phyloP scores from a whole-genome alignment of 2,329 filamentous ascomycete species.

The Fusarium floridanum region DNA sequence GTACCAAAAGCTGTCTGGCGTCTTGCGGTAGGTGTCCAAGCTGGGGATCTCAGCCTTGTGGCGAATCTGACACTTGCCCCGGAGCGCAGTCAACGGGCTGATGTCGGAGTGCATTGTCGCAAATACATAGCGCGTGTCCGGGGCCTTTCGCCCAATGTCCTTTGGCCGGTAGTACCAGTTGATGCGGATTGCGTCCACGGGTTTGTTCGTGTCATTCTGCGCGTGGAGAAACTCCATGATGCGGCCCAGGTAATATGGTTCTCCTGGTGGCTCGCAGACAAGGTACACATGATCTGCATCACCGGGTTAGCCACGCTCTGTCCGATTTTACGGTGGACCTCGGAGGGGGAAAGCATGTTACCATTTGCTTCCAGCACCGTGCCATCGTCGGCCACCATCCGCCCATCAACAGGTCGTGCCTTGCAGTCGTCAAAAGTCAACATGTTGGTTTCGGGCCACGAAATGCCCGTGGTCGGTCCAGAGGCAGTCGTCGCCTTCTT shows the following conservation, averaged over 20 bases:
- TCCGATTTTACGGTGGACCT: conserved; percentile 39
- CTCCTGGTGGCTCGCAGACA: conserved; percentile 95
- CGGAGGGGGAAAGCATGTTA: conserved; percentile 68
- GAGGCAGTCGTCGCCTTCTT: conserved; percentile 43
- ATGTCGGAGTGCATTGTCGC: conserved; percentile 99
- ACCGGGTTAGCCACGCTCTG: conserved; percentile 50
- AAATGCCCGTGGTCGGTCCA: conserved; percentile 56
- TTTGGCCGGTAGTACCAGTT: conserved; percentile 99
- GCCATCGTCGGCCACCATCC: conserved; percentile 90
- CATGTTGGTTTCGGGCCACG: conserved; percentile 81
- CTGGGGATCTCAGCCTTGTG: conserved; percentile 89
- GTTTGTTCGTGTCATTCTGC: conserved; percentile 78
- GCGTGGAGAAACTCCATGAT: conserved; percentile 98
- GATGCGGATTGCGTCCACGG: conserved; percentile 88
- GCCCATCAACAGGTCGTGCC: conserved; percentile 78
- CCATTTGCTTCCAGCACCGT: conserved; percentile 87
- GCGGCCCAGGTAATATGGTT: conserved; percentile 96
- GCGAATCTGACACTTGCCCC: conserved; percentile 91
- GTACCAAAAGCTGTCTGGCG: conserved; percentile 92
- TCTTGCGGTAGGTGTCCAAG: conserved; percentile 86
- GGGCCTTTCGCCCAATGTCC: conserved; percentile 92
- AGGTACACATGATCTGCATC: conserved; percentile 85
- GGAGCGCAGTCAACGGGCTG: conserved; percentile 89
- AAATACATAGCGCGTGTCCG: conserved; percentile 91
- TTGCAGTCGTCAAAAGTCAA: conserved; percentile 84